phyloP scores from a whole-genome alignment of 495 filamentous ascomycete species.

The Neurospora sp. region DNA sequence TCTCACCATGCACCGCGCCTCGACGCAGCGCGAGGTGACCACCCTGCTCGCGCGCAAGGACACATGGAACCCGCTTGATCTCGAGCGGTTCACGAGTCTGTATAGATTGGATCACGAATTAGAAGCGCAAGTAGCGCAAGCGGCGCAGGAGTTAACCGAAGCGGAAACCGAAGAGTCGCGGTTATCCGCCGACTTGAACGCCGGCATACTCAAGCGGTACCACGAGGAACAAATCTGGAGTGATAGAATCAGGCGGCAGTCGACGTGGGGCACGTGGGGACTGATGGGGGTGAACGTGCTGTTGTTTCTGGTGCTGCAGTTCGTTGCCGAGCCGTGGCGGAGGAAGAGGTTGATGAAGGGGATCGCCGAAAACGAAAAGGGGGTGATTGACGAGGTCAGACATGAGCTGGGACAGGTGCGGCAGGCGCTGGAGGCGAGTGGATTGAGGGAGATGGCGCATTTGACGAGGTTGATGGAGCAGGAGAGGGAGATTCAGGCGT shows the following conservation, averaged over 20 bases:
- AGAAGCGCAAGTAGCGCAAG: conserved; percentile 73
- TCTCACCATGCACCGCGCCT: conserved; percentile 66
- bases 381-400: conserved; percentile 67
- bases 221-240: conserved; percentile 99
- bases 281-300: conserved; percentile 94
- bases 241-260: conserved; percentile 91
- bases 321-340: conserved; percentile 92
- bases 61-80: conserved; percentile 74
- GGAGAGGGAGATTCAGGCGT: neutral
- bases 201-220: conserved; percentile 77
- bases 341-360: conserved; percentile 67
- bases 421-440: conserved; percentile 15
- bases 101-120: conserved; percentile 90
- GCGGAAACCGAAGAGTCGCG: conserved; percentile 68
- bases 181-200: conserved; percentile 61
- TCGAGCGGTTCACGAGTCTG: conserved; percentile 88
- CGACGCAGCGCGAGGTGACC: conserved; percentile 92
- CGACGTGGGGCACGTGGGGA: conserved; percentile 96
- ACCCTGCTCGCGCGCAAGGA: conserved; percentile 88
- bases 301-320: conserved; percentile 78
- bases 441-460: conserved; percentile 8
- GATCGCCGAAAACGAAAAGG: conserved; percentile 51
- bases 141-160: conserved; percentile 57
- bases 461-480: conserved; percentile 11
- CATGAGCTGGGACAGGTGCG: conserved; percentile 18